phyloP scores from a whole-genome alignment of 495 filamentous ascomycete species.

The Entonaema liquescens region DNA sequence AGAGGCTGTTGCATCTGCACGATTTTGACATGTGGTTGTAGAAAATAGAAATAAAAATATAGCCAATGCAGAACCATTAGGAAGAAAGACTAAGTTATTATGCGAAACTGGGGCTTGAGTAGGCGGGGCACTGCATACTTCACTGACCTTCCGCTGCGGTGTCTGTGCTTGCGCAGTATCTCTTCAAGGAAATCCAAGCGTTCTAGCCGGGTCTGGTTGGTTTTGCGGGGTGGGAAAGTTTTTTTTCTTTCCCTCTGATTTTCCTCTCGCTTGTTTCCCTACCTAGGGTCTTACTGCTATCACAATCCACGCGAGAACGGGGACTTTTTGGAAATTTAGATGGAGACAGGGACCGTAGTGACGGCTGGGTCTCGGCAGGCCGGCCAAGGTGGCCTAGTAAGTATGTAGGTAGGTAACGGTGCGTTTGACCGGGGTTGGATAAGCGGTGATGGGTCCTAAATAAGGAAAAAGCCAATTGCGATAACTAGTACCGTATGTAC shows the following conservation, averaged over 20 bases:
- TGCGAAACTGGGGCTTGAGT: conserved; percentile 41
- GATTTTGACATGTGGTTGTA: conserved; percentile 40
- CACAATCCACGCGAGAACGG: conserved; percentile 38
- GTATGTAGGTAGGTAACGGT: conserved; percentile 35
- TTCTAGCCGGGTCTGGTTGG: conserved; percentile 11
- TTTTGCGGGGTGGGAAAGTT: conserved; percentile 31
- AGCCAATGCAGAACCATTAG: conserved; percentile 36
- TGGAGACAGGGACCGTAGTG: conserved; percentile 37
- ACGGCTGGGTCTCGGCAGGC: conserved; percentile 37
- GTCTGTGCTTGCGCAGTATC: conserved; percentile 35
- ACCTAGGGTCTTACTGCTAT: conserved; percentile 36
- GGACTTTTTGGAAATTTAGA: conserved; percentile 26
- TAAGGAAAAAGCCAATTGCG: conserved; percentile 32
- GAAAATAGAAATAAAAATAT: conserved; percentile 40
- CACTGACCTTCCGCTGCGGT: conserved; percentile 37
- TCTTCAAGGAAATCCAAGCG: conserved; percentile 16
- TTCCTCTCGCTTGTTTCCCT: conserved; percentile 20
- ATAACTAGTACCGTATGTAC: conserved; percentile 12
- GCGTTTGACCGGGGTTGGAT: conserved; percentile 42
- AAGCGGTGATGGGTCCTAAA: conserved; percentile 35
- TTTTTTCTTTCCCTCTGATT: background rate
- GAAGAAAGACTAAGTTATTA: conserved; percentile 34
- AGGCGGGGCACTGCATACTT: conserved; percentile 48
- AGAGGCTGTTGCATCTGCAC: conserved; percentile 43
- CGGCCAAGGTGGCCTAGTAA: conserved; percentile 27